Conservation (phyloP, 163 green algal species). For the Coccomyxa subellipsoidea region DNA sequence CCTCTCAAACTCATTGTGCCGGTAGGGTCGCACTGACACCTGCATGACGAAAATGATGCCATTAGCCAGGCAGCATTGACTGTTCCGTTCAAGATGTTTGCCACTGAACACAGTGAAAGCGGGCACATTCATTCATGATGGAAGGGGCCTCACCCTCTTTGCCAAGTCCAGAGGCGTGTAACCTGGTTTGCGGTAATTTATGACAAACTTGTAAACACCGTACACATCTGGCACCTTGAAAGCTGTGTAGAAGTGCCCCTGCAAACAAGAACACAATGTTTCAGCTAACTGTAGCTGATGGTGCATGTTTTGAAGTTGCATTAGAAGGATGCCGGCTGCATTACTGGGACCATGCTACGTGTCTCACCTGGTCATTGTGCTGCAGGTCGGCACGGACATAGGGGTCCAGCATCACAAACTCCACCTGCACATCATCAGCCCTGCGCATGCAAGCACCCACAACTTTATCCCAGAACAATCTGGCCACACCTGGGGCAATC, state of each 20-base stretch:
- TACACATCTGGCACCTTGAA: constrained; percentile 93
- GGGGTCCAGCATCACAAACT: constrained; percentile 95
- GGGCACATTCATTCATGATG: too few relatives aligned
- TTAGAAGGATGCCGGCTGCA: neutral
- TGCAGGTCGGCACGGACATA: constrained; percentile 75
- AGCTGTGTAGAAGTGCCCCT: constrained; percentile 58
- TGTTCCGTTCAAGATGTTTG: too few relatives aligned
- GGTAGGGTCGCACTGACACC: constrained; percentile 87
- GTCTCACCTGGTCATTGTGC: constrained; percentile 48
- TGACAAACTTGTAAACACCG: constrained; percentile 95
- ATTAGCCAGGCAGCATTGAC: too few relatives aligned
- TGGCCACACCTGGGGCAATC: neutral
- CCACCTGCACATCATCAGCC: constrained; percentile 79
- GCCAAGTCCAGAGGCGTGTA: constrained; percentile 73
- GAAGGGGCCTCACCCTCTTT: constrained; percentile 17
- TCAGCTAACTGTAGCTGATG: neutral
- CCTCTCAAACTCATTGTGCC: constrained; percentile 93
- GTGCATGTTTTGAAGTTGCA: neutral
- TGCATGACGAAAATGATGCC: constrained; percentile 23
- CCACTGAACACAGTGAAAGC: too few relatives aligned
- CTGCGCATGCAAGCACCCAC: constrained; percentile 18
- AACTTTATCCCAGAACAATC: too few relatives aligned
- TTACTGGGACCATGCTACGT: neutral
- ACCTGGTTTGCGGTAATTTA: constrained; percentile 80
- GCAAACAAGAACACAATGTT: neutral